Evolutionary conservation across 352 stramenopile genomes (phyloP).

Genomic region (Thalassiosira pacifica): DNA sequence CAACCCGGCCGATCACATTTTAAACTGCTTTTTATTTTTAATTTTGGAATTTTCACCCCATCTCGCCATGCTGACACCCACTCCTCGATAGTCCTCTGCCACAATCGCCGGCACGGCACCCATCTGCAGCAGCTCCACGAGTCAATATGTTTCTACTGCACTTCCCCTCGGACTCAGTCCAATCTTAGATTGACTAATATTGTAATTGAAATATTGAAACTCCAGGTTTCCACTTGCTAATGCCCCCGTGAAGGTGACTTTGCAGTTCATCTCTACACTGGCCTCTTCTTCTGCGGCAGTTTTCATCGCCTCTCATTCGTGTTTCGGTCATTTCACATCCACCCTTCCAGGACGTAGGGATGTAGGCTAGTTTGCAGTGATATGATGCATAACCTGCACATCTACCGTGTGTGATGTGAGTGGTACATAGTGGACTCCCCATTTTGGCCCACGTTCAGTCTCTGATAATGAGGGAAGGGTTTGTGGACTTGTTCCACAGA

Average conservation of each 20-base stretch:
- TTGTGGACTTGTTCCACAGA: constrained; percentile 12
- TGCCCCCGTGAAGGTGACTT: constrained; percentile 11
- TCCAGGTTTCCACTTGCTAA: not conserved
- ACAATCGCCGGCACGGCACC: constrained; percentile 5
- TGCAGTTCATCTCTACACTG: constrained; percentile 20
- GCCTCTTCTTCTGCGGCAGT: not conserved
- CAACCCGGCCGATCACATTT: too few relatives aligned
- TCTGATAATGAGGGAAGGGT: constrained; percentile 8
- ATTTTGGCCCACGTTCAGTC: not conserved
- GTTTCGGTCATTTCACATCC: constrained; percentile 10
- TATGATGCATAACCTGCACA: constrained; percentile 2
- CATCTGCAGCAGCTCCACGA: constrained; percentile 3
- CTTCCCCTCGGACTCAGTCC: constrained; percentile 18
- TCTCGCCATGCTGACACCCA: too few relatives aligned
- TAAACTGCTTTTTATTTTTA: too few relatives aligned
- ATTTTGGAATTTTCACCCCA: too few relatives aligned
- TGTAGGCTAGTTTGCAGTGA: constrained; percentile 1
- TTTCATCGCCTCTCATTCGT: constrained; percentile 18
- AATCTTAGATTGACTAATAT: constrained; percentile 11
- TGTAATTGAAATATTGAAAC: constrained; percentile 2
- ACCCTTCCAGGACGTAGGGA: not conserved
- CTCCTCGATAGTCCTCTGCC: constrained; percentile 9
- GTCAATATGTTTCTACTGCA: constrained; percentile 6
- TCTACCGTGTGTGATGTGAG: constrained; percentile 15
- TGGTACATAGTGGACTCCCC: constrained; percentile 32